Evolutionary conservation across 2,329 filamentous ascomycete genomes (phyloP), one percentile per base, ranked within the genome.

Genomic region (Drechslerella stenobrocha): DNA sequence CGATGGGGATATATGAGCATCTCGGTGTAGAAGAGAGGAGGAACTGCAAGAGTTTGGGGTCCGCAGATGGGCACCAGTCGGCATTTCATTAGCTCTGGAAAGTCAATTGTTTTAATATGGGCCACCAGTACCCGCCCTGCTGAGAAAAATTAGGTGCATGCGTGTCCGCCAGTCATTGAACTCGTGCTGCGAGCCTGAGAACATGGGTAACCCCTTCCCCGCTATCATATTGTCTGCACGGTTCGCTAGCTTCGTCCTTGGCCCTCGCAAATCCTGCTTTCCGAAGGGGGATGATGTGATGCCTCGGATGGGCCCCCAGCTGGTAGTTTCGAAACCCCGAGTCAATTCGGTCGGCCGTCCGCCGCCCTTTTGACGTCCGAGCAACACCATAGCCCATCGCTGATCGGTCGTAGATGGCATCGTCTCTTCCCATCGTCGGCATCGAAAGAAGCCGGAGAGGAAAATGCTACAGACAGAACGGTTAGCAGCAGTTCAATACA

Each of bases 71-170:
- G 59, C 35, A 23, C 26, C 34, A 53, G 40, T 30, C 24, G 23
- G 37, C 52, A 37, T 65, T 57, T 65, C 58, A 65, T 57, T 66
- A 50, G 53, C 61, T 59, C 55, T 66, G 4, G 13, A 66, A 58
- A 59, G 61, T 48, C 53, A 66, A 66, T 66, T 47, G 35, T 34
- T 7, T 15, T 7, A 23, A 20, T 46, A 57, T n/a, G 46, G 44
- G 42, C 28, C 44, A n/a, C 48, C 34, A 28, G 48, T 32, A 40
- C 42, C 48, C 48, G 34, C 53, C 37, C 37, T 52, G 42, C 53
- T 57, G 51, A 57, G 28, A 59, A 66, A 59, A 42, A 42, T n/a
- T 42, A 42, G 47, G 40, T 52, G 61, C 42, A 50, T 66, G 61
- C 61, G 61, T 66, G 61, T 47, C 53, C 45, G 56, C 26, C 52